Conservation (phyloP, 2,329 filamentous ascomycete genomes). For the Ilyonectria mors-panacis region DNA sequence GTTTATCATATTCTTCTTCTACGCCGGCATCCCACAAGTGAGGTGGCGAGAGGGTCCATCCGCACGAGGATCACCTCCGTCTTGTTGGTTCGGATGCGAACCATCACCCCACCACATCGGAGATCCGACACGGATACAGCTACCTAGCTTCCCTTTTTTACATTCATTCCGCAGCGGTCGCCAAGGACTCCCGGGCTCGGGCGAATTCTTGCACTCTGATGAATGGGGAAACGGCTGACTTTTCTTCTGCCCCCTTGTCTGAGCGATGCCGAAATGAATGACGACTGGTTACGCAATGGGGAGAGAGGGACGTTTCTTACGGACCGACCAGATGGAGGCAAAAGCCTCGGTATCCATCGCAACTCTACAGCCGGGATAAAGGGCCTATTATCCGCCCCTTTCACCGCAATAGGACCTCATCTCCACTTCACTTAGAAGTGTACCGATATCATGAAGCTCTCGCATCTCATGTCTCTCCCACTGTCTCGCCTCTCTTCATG, state of each 20-base stretch:
- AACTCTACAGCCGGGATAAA: background rate
- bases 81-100: background rate
- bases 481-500: too few relatives aligned
- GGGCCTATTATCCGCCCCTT: background rate
- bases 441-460: background rate
- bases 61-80: background rate
- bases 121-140: conserved; percentile 5
- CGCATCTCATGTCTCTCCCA: background rate
- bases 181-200: background rate
- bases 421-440: background rate
- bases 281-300: background rate
- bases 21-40: background rate
- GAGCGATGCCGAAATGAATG: conserved; percentile 4
- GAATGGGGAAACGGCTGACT: conserved; percentile 1
- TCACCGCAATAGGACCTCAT: background rate
- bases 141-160: background rate
- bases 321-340: background rate
- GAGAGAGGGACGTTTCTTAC: background rate
- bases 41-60: background rate
- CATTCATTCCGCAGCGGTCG: background rate
- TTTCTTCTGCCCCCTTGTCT: background rate
- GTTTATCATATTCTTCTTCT: background rate
- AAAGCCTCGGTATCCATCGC: background rate
- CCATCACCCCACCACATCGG: conserved; percentile 8
- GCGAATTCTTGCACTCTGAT: background rate